These are phyloP conservation scores for Chloromonas sp. DNA, from an alignment of 163 green algal genomes.

Conservation along the genomic window DNA sequence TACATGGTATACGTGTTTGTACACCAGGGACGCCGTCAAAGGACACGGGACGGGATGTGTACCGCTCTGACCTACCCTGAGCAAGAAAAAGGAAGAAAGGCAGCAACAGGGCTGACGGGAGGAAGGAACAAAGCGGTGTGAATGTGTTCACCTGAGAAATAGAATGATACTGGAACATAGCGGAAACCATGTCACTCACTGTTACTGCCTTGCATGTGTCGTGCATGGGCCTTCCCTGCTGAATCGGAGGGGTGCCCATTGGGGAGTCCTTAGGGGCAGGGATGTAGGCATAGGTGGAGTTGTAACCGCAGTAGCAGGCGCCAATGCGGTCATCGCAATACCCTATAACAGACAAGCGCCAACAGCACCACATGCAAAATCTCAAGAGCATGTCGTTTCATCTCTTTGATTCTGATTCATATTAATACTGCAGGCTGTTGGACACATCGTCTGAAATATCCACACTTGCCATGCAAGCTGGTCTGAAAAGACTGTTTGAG, in stretches of 20 bases:
- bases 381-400: background rate
- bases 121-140: too few relatives aligned
- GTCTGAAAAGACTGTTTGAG: too few relatives aligned
- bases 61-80: too few relatives aligned
- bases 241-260: slow-evolving; percentile 17
- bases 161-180: too few relatives aligned
- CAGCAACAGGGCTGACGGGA: too few relatives aligned
- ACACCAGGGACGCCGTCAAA: too few relatives aligned
- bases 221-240: slow-evolving; percentile 25
- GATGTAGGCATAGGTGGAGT: slow-evolving; percentile 35
- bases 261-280: slow-evolving; percentile 7
- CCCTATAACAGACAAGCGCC: slow-evolving; percentile 14
- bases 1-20: too few relatives aligned
- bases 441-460: too few relatives aligned
- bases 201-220: background rate
- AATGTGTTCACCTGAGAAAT: too few relatives aligned
- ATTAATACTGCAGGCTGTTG: background rate
- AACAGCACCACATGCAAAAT: background rate
- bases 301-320: slow-evolving; percentile 42
- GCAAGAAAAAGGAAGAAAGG: too few relatives aligned
- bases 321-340: slow-evolving; percentile 40
- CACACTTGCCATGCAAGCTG: too few relatives aligned
- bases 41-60: too few relatives aligned
- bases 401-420: slow-evolving; percentile 11
- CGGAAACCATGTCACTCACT: background rate